A percentile compares a stretch with the other conserved stretches of the same genome.
phyloP scores from a whole-genome alignment of 1,139 yeast genomes.

The Blastobotrys serpentis region DNA sequence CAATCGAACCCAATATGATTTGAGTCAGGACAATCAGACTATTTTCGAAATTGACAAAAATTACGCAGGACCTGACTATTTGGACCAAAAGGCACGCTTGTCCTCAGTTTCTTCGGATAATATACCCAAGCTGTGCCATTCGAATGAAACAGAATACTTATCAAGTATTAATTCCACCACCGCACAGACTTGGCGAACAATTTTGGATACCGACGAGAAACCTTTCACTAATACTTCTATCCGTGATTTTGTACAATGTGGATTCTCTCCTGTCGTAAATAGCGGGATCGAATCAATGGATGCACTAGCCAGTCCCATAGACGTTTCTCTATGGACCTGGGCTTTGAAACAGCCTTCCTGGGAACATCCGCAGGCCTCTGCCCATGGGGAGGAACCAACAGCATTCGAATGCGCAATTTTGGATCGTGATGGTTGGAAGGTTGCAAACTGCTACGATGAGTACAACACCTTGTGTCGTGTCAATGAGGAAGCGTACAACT shows the following conservation, averaged over 20 bases:
- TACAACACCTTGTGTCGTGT: constrained; percentile 59
- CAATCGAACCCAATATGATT: constrained; percentile 19
- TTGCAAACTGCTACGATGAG: constrained; percentile 61
- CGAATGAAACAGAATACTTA: not conserved
- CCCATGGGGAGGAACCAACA: constrained; percentile 28
- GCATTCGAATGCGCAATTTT: constrained; percentile 65
- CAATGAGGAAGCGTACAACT: constrained; percentile 38
- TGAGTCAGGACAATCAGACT: constrained; percentile 15
- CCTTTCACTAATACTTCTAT: constrained; percentile 34
- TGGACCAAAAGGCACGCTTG: not conserved
- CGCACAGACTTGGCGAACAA: constrained; percentile 18
- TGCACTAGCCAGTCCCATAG: constrained; percentile 36
- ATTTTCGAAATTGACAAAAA: constrained; percentile 14
- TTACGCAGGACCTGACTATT: not conserved
- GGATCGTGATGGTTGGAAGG: constrained; percentile 51
- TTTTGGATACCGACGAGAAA: constrained; percentile 13
- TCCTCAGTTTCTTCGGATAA: not conserved
- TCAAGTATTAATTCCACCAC: constrained; percentile 15
- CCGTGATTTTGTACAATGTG: constrained; percentile 48
- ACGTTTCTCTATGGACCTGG: constrained; percentile 70
- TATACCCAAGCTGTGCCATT: not conserved
- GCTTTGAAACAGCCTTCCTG: constrained; percentile 51
- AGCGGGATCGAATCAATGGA: constrained; percentile 30
- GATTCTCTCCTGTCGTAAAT: constrained; percentile 60
- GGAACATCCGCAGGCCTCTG: constrained; percentile 15